These are phyloP conservation scores for Peronospora farinosa DNA, from an alignment of 352 stramenopile species.

Conservation along the genomic window DNA sequence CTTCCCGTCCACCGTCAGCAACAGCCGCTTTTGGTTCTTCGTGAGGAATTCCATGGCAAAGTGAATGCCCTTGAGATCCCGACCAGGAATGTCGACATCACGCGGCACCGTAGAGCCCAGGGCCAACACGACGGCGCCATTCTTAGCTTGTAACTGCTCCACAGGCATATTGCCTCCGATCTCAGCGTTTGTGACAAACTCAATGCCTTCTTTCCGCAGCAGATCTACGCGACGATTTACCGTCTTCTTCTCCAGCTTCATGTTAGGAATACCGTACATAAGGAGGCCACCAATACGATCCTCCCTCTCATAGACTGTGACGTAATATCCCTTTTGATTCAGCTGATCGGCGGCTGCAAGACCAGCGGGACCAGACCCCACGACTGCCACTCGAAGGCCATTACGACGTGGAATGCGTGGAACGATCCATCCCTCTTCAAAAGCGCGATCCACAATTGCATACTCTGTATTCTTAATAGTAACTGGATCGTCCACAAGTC, in stretches of 20 bases:
- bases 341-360: slow-evolving; percentile 93
- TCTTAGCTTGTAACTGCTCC: slow-evolving; percentile 52
- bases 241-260: slow-evolving; percentile 98
- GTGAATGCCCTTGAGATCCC: slow-evolving; percentile 92
- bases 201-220: slow-evolving; percentile 93
- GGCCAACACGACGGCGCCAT: slow-evolving; percentile 92
- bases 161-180: slow-evolving; percentile 87
- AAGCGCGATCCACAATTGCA: slow-evolving; percentile 94
- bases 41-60: slow-evolving; percentile 97
- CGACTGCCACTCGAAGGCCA: slow-evolving; percentile 92
- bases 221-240: slow-evolving; percentile 93
- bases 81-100: slow-evolving; percentile 85
- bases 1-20: slow-evolving; percentile 92
- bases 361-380: slow-evolving; percentile 90
- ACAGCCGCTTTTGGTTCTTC: slow-evolving; percentile 96
- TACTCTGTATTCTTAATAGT: slow-evolving; percentile 99
- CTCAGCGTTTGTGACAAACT: slow-evolving; percentile 94
- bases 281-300: slow-evolving; percentile 93
- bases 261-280: slow-evolving; percentile 99
- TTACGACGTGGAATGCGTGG: slow-evolving; percentile 90
- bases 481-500: slow-evolving; percentile 92
- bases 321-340: slow-evolving; percentile 97
- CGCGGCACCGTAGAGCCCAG: slow-evolving; percentile 93
- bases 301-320: slow-evolving; percentile 95
- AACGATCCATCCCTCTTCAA: slow-evolving; percentile 93